Conservation (phyloP, 2,329 filamentous ascomycete species). For the Dactylellina leptospora region DNA sequence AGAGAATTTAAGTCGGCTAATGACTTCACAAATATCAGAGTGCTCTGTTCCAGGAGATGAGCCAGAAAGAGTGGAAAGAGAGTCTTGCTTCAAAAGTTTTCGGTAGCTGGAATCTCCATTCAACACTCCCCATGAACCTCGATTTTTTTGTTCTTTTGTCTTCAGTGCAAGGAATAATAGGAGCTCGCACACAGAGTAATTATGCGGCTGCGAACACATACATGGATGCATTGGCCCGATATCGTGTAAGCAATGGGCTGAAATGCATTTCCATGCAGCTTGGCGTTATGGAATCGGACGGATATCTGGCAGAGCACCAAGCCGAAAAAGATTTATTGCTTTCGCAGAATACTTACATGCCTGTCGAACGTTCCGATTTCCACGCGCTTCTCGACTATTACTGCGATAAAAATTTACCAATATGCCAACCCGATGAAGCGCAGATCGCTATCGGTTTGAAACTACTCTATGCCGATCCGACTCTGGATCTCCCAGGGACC, state of each 20-base stretch:
- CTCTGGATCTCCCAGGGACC: slow-evolving; percentile 23
- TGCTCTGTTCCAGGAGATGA: slow-evolving; percentile 24
- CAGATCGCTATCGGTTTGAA: neutral
- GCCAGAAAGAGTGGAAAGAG: slow-evolving; percentile 63
- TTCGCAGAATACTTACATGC: slow-evolving; percentile 3
- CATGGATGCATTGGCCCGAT: slow-evolving; percentile 60
- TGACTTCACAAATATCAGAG: slow-evolving; percentile 49
- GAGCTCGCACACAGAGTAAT: slow-evolving; percentile 62
- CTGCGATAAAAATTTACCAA: neutral
- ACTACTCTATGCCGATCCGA: slow-evolving; percentile 13
- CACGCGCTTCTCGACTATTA: slow-evolving; percentile 26
- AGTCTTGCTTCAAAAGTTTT: slow-evolving; percentile 66
- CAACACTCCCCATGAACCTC: slow-evolving; percentile 60
- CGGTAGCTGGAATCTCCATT: slow-evolving; percentile 67
- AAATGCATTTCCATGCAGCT: slow-evolving; percentile 58
- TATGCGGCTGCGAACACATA: slow-evolving; percentile 64
- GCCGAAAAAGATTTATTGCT: slow-evolving; percentile 28
- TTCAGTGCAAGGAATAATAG: slow-evolving; percentile 59
- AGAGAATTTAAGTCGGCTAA: neutral
- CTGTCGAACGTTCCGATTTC: slow-evolving; percentile 15
- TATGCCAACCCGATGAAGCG: neutral
- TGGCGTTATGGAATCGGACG: slow-evolving; percentile 58
- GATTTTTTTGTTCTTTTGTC: slow-evolving; percentile 63
- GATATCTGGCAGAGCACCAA: slow-evolving; percentile 28
- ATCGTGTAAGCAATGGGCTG: slow-evolving; percentile 59